These are phyloP conservation scores for Oryza punctata DNA, from an alignment of 176 grass and related monocot species.

Conservation along the genomic window DNA sequence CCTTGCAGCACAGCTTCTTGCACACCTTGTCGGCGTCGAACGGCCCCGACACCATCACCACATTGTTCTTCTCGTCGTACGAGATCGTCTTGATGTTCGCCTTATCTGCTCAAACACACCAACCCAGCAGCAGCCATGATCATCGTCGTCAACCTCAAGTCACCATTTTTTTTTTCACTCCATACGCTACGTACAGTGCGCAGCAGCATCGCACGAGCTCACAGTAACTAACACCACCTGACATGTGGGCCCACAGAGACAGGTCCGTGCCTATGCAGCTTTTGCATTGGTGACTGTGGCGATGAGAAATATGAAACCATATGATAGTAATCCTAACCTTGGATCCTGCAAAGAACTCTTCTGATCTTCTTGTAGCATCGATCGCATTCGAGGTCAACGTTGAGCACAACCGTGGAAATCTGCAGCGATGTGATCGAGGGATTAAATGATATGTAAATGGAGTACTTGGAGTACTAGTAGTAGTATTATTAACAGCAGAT, in stretches of 20 bases:
- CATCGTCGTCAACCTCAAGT: background rate
- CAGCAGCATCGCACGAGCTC: background rate
- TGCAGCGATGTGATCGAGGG: constrained; percentile 35
- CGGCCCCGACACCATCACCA: constrained; percentile 68
- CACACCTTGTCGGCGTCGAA: constrained; percentile 69
- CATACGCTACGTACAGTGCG: too few species aligned
- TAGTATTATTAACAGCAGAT: constrained; percentile 19
- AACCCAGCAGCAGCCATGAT: background rate
- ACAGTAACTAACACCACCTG: background rate
- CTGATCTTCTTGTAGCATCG: constrained; percentile 87
- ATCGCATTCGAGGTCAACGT: constrained; percentile 81
- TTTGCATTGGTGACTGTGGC: constrained; percentile 10
- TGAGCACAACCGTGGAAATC: constrained; percentile 74
- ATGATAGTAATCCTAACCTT: constrained; percentile 46
- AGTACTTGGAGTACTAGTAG: too few species aligned
- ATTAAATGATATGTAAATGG: constrained; percentile 39
- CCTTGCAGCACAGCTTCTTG: constrained; percentile 57
- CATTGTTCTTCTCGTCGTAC: constrained; percentile 77
- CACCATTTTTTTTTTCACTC: background rate
- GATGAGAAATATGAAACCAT: constrained; percentile 16
- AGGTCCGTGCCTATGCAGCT: background rate
- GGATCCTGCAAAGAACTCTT: constrained; percentile 76
- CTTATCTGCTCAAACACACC: constrained; percentile 44
- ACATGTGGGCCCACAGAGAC: constrained; percentile 5
- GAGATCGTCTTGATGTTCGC: constrained; percentile 66